Conservation (phyloP, 2,329 filamentous ascomycete species). For the Aspergillus fructus region DNA sequence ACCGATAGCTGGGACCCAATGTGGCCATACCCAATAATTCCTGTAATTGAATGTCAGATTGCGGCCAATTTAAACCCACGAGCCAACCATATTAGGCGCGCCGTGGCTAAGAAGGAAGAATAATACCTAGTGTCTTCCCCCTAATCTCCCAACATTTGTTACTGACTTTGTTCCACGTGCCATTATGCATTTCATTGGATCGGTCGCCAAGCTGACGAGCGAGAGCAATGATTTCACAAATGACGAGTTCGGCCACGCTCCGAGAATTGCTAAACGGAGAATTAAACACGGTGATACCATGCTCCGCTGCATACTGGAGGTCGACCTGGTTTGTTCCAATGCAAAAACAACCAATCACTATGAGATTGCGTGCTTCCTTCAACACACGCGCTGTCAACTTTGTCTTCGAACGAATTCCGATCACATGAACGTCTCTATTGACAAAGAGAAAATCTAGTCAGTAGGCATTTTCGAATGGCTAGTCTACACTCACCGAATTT, state of each 20-base stretch:
- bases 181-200: constrained; percentile 88
- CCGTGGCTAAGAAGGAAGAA: background rate
- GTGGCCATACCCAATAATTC: constrained; percentile 95
- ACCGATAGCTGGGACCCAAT: constrained; percentile 96
- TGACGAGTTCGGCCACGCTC: constrained; percentile 93
- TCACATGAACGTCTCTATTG: constrained; percentile 84
- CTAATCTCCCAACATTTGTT: constrained; percentile 96
- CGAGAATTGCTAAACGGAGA: constrained; percentile 98
- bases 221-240: constrained; percentile 86
- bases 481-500: constrained; percentile 69
- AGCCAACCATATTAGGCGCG: background rate
- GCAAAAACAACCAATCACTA: constrained; percentile 97
- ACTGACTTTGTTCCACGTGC: constrained; percentile 98
- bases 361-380: constrained; percentile 84
- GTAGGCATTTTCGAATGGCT: constrained; percentile 7
- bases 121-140: constrained; percentile 83
- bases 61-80: background rate
- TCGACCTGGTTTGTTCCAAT: constrained; percentile 75
- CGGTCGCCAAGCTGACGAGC: constrained; percentile 92
- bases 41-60: constrained; percentile 38
- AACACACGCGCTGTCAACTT: constrained; percentile 86
- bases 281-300: constrained; percentile 93
- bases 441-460: constrained; percentile 8
- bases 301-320: constrained; percentile 45
- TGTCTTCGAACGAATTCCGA: constrained; percentile 97